Evolutionary conservation across 441 rosid genomes (phyloP).

Genomic region (Gossypium schwendimanii): DNA sequence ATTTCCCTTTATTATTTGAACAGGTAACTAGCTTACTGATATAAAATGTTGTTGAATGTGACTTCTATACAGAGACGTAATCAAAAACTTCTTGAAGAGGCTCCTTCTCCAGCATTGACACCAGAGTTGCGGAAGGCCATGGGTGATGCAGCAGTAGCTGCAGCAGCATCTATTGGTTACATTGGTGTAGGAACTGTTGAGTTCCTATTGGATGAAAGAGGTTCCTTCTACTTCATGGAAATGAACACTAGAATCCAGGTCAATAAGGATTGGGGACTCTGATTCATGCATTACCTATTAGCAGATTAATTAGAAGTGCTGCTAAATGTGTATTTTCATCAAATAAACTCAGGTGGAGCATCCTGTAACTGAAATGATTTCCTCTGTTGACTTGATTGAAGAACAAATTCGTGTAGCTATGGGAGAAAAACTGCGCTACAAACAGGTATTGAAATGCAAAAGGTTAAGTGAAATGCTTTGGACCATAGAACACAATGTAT

Average conservation of each 20-base stretch:
- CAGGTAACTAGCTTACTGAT: not conserved
- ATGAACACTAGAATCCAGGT: conserved; percentile 99
- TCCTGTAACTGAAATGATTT: conserved; percentile 97
- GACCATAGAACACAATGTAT: not conserved
- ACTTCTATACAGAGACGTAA: conserved; percentile 66
- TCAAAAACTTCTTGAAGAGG: conserved; percentile 92
- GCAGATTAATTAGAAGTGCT: conserved; percentile 3
- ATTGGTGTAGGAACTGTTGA: conserved; percentile 96
- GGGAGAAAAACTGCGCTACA: conserved; percentile 84
- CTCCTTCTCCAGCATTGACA: conserved; percentile 95
- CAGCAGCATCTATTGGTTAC: conserved; percentile 96
- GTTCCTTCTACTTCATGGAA: conserved; percentile 97
- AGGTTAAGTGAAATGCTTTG: not conserved
- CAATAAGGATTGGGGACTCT: conserved; percentile 7
- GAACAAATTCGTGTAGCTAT: conserved; percentile 90
- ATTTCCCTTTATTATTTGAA: not conserved
- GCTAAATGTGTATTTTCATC: conserved; percentile 3
- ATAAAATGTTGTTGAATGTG: conserved; percentile 19
- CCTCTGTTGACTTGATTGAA: conserved; percentile 89
- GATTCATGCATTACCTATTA: conserved; percentile 1
- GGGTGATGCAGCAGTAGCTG: conserved; percentile 98
- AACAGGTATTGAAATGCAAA: conserved; percentile 44
- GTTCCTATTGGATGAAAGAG: conserved; percentile 94
- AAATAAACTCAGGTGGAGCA: conserved; percentile 68
- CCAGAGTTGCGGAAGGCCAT: conserved; percentile 86